Base-by-base conservation (phyloP, 1,284 basidiomycete genomes). In the Sporisorium scitamineum region DNA sequence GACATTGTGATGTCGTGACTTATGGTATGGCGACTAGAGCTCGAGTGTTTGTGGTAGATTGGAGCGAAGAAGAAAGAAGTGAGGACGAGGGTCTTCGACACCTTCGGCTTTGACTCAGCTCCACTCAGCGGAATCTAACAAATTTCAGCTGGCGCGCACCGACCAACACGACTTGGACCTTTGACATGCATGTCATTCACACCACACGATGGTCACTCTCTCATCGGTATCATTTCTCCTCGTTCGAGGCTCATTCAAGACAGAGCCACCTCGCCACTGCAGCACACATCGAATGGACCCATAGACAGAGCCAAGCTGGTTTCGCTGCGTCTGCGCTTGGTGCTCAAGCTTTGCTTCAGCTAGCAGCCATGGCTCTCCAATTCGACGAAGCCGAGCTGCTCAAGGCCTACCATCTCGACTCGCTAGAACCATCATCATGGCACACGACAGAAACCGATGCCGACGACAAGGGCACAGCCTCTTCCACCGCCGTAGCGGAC, bases 351-450 rank as follows among this genome's bases (percentile, higher is more conserved):
- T 16, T 7, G 20, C 37, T 31, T 22, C 42, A 47, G 29, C 42
- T 29, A 26, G 11, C 20, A 48, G 64, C 37, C 32, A 76, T 78
- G 71, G 62, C 60, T 27, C 75, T 84, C n/a, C 73, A 78, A 39
- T 62, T 76, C 34, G 79, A 81, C 64, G 84, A 84, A 60, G 79
- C 78, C 41, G 79, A 79, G 76, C 80, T 87, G 56, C 79, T 87
- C 27, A 84, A 86, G 62, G 80, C 84, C 14, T 87, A 87, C 68
- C 68, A 82, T 20, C 79, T 87, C 45, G 80, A 83, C n/a, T 82
- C 82, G 14, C 76, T 87, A 24, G 67, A 86, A 32, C 87, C 86
- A 0, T 70, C 69, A 18, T 51, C 67, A 37, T 86, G 85, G 85
- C 78, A 85, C 64, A 51, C 53, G n/a, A 58, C 78, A 42, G 59